A percentile compares a stretch with the other conserved stretches of the same genome.
Conservation (phyloP, 495 filamentous ascomycete species). For the Penicillium arizonense region DNA sequence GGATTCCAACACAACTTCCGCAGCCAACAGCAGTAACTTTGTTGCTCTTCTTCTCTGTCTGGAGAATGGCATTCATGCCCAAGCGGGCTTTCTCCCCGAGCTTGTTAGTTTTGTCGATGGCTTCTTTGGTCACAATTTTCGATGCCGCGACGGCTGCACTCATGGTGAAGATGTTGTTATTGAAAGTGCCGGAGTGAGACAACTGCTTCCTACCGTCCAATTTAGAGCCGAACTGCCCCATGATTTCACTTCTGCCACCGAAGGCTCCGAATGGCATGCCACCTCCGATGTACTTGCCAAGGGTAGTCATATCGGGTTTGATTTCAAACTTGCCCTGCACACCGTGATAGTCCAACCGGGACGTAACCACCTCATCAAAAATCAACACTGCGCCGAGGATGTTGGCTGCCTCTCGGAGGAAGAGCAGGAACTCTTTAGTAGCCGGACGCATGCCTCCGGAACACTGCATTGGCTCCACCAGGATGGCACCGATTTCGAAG, state of each 20-base stretch:
- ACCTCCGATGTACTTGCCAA: conserved; percentile 58
- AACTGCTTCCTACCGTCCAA: conserved; percentile 5
- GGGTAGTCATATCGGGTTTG: conserved; percentile 52
- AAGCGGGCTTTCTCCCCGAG: conserved; percentile 1
- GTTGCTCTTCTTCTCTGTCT: conserved; percentile 8
- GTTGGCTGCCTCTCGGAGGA: conserved; percentile 12
- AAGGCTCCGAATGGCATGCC: conserved; percentile 59
- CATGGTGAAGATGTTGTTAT: conserved; percentile 65
- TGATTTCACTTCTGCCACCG: conserved; percentile 52
- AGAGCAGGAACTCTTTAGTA: conserved; percentile 34
- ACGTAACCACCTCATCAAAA: conserved; percentile 10
- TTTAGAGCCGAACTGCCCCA: conserved; percentile 49
- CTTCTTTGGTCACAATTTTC: conserved; percentile 7
- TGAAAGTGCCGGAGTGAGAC: conserved; percentile 63
- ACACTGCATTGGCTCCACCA: conserved; percentile 58
- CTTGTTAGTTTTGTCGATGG: conserved; percentile 11
- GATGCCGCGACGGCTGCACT: conserved; percentile 47
- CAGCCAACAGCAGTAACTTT: not conserved
- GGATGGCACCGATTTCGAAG: conserved; percentile 45
- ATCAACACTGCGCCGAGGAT: conserved; percentile 2
- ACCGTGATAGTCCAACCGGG: not conserved
- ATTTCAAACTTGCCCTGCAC: conserved; percentile 25
- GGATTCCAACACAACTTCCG: conserved; percentile 10
- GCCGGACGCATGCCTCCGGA: conserved; percentile 47
- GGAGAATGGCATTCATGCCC: conserved; percentile 13